Conservation (phyloP, 225 moss, liverwort and hornwort species). For the Lunularia cruciata region DNA sequence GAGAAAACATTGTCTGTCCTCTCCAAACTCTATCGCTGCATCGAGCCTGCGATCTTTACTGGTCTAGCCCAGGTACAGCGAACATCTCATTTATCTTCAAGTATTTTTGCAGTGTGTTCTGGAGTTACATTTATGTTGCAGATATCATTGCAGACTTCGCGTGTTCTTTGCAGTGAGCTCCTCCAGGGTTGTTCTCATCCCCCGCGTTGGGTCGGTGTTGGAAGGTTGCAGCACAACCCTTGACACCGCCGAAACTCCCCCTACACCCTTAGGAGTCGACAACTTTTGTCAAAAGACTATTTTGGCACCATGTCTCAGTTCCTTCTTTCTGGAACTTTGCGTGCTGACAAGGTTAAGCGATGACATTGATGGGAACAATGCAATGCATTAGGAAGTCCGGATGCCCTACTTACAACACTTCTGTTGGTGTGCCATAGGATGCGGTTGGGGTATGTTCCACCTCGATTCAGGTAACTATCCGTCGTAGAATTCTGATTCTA, state of each 20-base stretch:
- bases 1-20: constrained; percentile 93
- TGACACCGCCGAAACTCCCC: no score
- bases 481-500: no score
- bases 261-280: background rate
- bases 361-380: no score
- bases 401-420: no score
- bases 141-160: no score
- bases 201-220: no score
- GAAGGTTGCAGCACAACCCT: no score
- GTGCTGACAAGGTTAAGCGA: no score
- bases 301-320: background rate
- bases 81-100: constrained; percentile 3
- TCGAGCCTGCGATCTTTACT: constrained; percentile 88
- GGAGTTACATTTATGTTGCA: no score
- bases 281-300: background rate
- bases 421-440: constrained; percentile 41
- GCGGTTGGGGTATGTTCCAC: constrained; percentile 84
- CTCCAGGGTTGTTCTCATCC: no score
- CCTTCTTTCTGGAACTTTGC: no score
- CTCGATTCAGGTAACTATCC: constrained; percentile 59
- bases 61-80: constrained; percentile 72
- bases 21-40: constrained; percentile 92
- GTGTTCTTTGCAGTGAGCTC: no score
- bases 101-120: background rate
- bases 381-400: background rate